Evolutionary conservation across 306 rosid species (phyloP), one percentile per base, ranked within the genome.

Genomic region (Senna siamea): DNA sequence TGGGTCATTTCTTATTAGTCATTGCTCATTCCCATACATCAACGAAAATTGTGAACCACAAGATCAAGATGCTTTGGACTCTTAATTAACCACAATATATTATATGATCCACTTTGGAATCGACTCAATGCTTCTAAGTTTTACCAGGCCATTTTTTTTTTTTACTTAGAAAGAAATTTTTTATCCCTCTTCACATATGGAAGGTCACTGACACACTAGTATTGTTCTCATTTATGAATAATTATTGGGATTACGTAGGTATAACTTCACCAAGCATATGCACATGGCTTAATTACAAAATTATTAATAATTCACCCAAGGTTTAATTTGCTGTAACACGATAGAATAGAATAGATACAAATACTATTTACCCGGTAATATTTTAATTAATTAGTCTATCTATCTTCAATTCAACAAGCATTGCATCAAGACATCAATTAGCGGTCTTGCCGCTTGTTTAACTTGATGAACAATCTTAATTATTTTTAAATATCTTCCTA

Each of bases 71-170:
- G n/a, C n/a, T n/a, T n/a, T n/a, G n/a, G n/a, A 12, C 9, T 15
- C 11, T 30, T 44, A 4, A 14, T 50, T 7, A 48, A 47, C 61
- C 38, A 50, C 51, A 43, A 48, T 17, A 2, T 30, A 30, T 40
- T 62, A 66, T 58, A 50, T 67, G 38, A 66, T 43, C 74, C 68
- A 44, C 68, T 55, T 5, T 26, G 40, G 68, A 43, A 66, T 66
- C 22, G 44, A 30, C 50, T 10, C 53, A 26, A 26, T 26, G 30
- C 30, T 26, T 26, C 30, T 26, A 26, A 26, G 30, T n/a, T 55
- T 23, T 26, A 15, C 20, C 40, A 48, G 70, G 41, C 68, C 59
- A n/a, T n/a, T n/a, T n/a, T n/a, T n/a, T n/a, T n/a, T n/a, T n/a
- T n/a, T n/a, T n/a, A n/a, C n/a, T n/a, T n/a, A n/a, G n/a, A n/a